These are phyloP conservation scores for Selaginella moellendorffii DNA, from an alignment of 75 land plant genomes.

Conservation along the genomic window DNA sequence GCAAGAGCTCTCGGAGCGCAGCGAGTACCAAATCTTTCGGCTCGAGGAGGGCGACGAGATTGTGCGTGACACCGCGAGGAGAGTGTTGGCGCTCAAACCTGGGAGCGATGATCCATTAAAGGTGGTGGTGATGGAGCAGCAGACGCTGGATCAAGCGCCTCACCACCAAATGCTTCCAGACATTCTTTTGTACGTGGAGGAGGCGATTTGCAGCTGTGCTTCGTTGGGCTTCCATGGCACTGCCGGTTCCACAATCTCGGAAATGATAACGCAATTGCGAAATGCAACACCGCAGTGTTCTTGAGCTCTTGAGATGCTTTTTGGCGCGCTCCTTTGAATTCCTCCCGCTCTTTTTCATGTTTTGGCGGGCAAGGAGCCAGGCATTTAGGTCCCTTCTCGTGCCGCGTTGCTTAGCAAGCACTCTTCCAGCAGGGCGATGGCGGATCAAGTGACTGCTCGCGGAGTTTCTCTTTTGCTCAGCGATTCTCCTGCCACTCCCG, in stretches of 20 bases:
- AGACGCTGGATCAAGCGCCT: no score
- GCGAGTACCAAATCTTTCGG: not conserved
- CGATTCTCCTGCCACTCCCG: constrained; percentile 39
- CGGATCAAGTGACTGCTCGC: constrained; percentile 14
- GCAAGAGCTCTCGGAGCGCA: constrained; percentile 35
- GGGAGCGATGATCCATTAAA: constrained; percentile 19
- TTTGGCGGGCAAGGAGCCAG: no score
- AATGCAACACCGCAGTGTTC: no score
- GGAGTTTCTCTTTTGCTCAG: constrained; percentile 26
- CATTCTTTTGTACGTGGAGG: constrained; percentile 52
- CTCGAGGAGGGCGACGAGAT: constrained; percentile 34
- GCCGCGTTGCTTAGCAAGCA: no score
- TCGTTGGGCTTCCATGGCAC: constrained; percentile 76
- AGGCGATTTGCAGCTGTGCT: constrained; percentile 74
- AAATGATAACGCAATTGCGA: constrained; percentile 43
- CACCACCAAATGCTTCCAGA: constrained; percentile 34
- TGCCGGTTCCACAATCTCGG: constrained; percentile 73
- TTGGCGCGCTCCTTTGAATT: no score
- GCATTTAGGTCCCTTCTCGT: no score
- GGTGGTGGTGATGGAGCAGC: not conserved
- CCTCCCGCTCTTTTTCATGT: no score
- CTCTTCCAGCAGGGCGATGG: no score
- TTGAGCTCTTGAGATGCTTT: no score
- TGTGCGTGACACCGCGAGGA: constrained; percentile 28
- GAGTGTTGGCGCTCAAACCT: constrained; percentile 31